phyloP scores from a whole-genome alignment of 306 rosid genomes.

The Cicer judaicum region DNA sequence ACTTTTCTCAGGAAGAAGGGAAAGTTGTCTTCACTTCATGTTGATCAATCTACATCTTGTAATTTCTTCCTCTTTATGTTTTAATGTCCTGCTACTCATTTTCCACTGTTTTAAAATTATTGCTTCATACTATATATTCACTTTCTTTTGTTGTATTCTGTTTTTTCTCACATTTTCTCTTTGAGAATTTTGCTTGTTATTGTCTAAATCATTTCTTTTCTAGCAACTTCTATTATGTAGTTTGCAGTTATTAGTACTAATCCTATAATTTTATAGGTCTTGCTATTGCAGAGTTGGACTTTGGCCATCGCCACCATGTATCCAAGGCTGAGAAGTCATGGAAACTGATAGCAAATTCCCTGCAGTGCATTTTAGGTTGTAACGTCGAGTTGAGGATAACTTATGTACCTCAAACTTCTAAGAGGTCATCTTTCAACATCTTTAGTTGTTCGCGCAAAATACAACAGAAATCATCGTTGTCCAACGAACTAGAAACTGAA shows the following conservation, averaged over 20 bases:
- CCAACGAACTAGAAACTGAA: slow-evolving; percentile 56
- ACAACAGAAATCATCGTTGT: slow-evolving; percentile 49
- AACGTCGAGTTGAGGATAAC: slow-evolving; percentile 79
- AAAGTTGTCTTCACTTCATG: slow-evolving; percentile 66
- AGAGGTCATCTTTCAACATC: slow-evolving; percentile 62
- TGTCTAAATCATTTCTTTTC: slow-evolving; percentile 31
- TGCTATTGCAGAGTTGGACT: slow-evolving; percentile 76
- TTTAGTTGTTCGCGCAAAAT: slow-evolving; percentile 68
- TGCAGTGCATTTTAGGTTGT: slow-evolving; percentile 67
- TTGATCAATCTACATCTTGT: slow-evolving; percentile 53
- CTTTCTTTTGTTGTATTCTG: slow-evolving; percentile 19
- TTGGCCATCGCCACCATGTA: slow-evolving; percentile 58
- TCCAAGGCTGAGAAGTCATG: slow-evolving; percentile 80
- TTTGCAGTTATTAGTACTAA: neutral
- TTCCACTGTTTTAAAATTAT: slow-evolving; percentile 8
- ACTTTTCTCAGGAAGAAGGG: slow-evolving; percentile 78
- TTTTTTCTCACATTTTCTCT: slow-evolving; percentile 3
- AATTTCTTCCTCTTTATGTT: slow-evolving; percentile 22
- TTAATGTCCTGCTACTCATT: neutral
- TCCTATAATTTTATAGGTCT: slow-evolving; percentile 57
- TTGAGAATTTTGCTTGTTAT: neutral
- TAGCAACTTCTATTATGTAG: slow-evolving; percentile 25
- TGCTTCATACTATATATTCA: neutral
- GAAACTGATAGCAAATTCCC: slow-evolving; percentile 73
- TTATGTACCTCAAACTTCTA: slow-evolving; percentile 50